These are phyloP conservation scores for Dactylellina cionopaga DNA, from an alignment of 2,329 filamentous ascomycete genomes.

Conservation along the genomic window DNA sequence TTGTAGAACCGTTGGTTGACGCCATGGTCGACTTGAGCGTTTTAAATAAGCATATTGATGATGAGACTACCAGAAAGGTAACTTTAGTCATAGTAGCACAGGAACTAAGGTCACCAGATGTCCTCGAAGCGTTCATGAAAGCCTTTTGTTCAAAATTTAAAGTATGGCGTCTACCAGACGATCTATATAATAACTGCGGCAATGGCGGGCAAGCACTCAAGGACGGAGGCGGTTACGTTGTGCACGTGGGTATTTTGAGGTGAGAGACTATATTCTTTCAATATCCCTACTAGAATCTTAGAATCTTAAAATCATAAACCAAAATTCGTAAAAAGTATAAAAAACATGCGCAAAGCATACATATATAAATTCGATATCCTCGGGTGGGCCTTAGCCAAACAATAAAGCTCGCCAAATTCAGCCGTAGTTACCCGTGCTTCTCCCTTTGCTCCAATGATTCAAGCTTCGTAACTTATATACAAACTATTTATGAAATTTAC, in stretches of 20 bases:
- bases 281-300: too few relatives aligned
- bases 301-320: too few relatives aligned
- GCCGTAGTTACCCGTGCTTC: constrained; percentile 34
- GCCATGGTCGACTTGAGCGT: constrained; percentile 80
- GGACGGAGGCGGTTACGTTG: constrained; percentile 74
- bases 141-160: constrained; percentile 74
- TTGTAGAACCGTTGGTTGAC: constrained; percentile 82
- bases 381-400: constrained; percentile 1
- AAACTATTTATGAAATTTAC: neutral
- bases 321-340: too few relatives aligned
- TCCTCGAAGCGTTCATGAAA: constrained; percentile 83
- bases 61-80: constrained; percentile 43
- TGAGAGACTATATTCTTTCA: neutral
- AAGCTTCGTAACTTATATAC: neutral
- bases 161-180: constrained; percentile 79
- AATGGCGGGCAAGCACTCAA: constrained; percentile 56
- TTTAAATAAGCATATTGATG: constrained; percentile 59
- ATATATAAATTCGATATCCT: neutral
- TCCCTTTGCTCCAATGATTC: neutral
- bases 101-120: constrained; percentile 83
- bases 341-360: neutral
- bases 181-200: constrained; percentile 68
- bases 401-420: too few relatives aligned
- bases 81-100: constrained; percentile 85
- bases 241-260: constrained; percentile 78